A percentile compares a stretch with the other conserved stretches of the same genome.
phyloP scores from a whole-genome alignment of 352 stramenopile genomes.

The Phytopythium ostracodes region DNA sequence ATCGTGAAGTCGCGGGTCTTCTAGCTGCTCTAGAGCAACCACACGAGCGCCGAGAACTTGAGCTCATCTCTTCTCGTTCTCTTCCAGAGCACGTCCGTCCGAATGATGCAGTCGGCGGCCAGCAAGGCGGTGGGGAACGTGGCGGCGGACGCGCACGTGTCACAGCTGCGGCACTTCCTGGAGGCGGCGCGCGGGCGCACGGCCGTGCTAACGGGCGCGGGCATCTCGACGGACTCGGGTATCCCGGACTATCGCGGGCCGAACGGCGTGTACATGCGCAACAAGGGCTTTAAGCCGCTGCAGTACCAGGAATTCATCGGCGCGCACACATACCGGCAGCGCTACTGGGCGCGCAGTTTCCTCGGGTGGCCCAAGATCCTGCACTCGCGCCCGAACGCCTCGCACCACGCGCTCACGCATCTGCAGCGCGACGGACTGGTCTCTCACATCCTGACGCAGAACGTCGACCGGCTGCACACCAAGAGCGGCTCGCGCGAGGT shows the following conservation, averaged over 20 bases:
- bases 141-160: constrained; percentile 18
- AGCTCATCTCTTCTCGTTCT: not conserved
- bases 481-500: constrained; percentile 87
- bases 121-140: constrained; percentile 8
- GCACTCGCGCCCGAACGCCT: constrained; percentile 76
- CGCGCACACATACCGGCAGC: constrained; percentile 73
- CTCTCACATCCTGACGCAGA: constrained; percentile 93
- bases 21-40: not conserved
- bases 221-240: constrained; percentile 95
- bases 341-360: constrained; percentile 93
- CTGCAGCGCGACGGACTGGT: constrained; percentile 55
- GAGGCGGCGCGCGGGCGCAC: constrained; percentile 44
- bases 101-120: constrained; percentile 5
- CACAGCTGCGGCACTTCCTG: constrained; percentile 49
- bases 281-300: constrained; percentile 93
- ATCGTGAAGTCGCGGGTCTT: not conserved
- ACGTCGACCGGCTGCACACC: constrained; percentile 95
- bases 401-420: constrained; percentile 85
- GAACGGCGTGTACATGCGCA: constrained; percentile 93
- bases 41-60: not conserved
- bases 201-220: constrained; percentile 90
- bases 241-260: constrained; percentile 97
- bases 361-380: constrained; percentile 87
- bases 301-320: constrained; percentile 92
- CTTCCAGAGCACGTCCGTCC: not conserved